Conservation (phyloP, 176 grass and related monocot species). For the Bromus sterilis region DNA sequence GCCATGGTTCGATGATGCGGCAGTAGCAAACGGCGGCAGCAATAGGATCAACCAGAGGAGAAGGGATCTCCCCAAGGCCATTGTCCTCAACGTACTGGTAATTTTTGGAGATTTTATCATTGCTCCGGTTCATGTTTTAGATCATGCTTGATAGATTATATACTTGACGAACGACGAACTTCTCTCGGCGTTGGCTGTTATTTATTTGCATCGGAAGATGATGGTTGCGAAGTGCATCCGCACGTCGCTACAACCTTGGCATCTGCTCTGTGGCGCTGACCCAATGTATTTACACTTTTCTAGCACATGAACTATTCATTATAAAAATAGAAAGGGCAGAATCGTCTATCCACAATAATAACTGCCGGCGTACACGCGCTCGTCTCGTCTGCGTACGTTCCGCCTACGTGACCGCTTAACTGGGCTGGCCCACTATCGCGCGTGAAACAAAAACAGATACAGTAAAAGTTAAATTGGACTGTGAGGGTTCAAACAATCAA, state of each 20-base stretch:
- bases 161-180: background rate
- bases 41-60: conserved; percentile 20
- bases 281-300: no score
- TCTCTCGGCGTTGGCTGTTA: background rate
- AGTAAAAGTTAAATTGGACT: no score
- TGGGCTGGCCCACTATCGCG: no score
- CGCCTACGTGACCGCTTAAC: no score
- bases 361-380: no score
- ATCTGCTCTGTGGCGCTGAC: no score
- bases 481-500: no score
- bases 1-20: background rate
- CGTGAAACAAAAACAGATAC: no score
- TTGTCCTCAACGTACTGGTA: background rate
- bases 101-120: background rate
- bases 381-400: no score
- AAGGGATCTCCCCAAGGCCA: background rate
- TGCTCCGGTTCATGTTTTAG: background rate
- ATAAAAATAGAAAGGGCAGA: no score
- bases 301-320: no score
- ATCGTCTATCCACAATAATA: no score
- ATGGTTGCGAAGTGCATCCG: background rate
- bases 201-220: background rate
- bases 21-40: background rate
- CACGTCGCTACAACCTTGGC: background rate
- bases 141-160: background rate